Conservation (phyloP, 768 basidiomycete genomes). For the Xerocomellus intermedius region DNA sequence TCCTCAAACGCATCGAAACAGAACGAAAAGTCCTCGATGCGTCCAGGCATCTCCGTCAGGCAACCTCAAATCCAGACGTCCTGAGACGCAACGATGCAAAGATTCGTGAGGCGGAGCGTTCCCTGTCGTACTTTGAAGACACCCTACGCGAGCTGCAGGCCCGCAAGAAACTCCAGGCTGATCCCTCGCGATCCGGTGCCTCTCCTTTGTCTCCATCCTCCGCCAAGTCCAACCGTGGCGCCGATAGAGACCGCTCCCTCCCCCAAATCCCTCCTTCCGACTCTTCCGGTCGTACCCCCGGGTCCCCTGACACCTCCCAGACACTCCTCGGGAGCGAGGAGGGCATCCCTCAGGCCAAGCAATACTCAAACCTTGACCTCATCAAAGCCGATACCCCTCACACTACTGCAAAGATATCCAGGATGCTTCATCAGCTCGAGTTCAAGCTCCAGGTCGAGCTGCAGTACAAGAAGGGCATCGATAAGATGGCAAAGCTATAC, state of each 20-base stretch:
- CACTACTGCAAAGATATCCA: constrained; percentile 93
- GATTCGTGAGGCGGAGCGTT: constrained; percentile 83
- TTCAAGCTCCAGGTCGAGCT: constrained; percentile 98
- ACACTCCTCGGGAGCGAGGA: constrained; percentile 38
- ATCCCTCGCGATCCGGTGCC: constrained; percentile 54
- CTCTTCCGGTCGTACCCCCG: constrained; percentile 34
- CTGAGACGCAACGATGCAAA: constrained; percentile 76
- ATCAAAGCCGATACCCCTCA: constrained; percentile 98
- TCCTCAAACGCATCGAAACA: constrained; percentile 85
- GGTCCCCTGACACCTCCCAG: constrained; percentile 41
- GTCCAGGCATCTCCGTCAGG: constrained; percentile 71
- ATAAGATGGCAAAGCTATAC: constrained; percentile 98
- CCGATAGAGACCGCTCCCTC: constrained; percentile 35
- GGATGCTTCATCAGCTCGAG: constrained; percentile 97
- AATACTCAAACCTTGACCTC: constrained; percentile 85
- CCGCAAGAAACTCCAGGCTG: constrained; percentile 65
- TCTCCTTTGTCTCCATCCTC: constrained; percentile 30
- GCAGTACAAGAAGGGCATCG: constrained; percentile 97
- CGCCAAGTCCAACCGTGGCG: constrained; percentile 13
- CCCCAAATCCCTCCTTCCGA: constrained; percentile 55
- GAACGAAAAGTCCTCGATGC: constrained; percentile 93
- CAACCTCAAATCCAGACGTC: constrained; percentile 86
- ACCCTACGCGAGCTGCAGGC: constrained; percentile 79
- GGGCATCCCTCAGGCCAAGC: constrained; percentile 52
- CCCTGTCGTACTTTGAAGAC: constrained; percentile 84